phyloP scores from a whole-genome alignment of 176 grass and related monocot genomes.

The Oryza punctata region DNA sequence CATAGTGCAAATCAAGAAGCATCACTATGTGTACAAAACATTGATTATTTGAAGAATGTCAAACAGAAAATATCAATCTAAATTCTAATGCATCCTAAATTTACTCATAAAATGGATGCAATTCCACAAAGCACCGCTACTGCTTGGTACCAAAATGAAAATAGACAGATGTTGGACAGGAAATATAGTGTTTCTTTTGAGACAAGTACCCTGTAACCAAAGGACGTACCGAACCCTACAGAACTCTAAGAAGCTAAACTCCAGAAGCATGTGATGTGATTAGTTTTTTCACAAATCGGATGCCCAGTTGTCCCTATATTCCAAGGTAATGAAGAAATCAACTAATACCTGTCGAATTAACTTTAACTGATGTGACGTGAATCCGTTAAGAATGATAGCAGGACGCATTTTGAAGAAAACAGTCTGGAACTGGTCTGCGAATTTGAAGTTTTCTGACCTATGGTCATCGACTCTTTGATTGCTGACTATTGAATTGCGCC shows the following conservation, averaged over 20 bases:
- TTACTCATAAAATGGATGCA: neutral
- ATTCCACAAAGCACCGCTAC: slow-evolving; percentile 15
- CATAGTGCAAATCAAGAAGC: slow-evolving; percentile 2
- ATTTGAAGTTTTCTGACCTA: slow-evolving; percentile 43
- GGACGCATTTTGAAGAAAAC: slow-evolving; percentile 88
- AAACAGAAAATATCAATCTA: neutral
- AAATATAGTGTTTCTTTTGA: neutral
- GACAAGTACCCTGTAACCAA: slow-evolving; percentile 8
- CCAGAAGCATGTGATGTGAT: neutral
- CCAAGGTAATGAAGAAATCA: slow-evolving; percentile 16
- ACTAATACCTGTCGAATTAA: slow-evolving; percentile 78
- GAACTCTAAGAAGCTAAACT: neutral
- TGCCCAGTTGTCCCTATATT: slow-evolving; percentile 4
- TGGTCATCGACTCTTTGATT: slow-evolving; percentile 33
- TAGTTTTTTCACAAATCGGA: slow-evolving; percentile 10
- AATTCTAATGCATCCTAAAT: slow-evolving; percentile 14
- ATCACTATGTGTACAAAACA: slow-evolving; percentile 2
- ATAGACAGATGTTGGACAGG: slow-evolving; percentile 22
- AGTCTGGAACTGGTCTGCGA: slow-evolving; percentile 57
- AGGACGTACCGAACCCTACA: neutral
- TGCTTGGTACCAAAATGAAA: slow-evolving; percentile 24
- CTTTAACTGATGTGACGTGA: slow-evolving; percentile 73
- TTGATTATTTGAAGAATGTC: slow-evolving; percentile 12
- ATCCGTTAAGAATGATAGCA: slow-evolving; percentile 71
- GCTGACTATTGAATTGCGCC: slow-evolving; percentile 59